Conservation (phyloP, 2,329 filamentous ascomycete genomes). For the Sporothrix protearum region DNA sequence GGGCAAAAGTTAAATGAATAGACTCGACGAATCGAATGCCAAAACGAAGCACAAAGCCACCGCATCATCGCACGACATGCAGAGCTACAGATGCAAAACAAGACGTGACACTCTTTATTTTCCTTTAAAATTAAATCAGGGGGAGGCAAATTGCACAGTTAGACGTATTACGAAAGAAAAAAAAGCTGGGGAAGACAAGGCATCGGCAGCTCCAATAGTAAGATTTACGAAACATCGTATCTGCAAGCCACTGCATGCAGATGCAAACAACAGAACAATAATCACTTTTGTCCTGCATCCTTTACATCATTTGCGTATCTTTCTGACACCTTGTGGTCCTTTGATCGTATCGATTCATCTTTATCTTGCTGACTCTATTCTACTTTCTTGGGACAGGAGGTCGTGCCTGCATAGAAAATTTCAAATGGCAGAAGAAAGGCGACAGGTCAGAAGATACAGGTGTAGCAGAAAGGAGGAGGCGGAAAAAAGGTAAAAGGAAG, state of each 20-base stretch:
- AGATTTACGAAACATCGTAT: background rate
- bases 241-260: background rate
- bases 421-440: background rate
- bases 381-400: background rate
- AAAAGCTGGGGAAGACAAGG: background rate
- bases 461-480: background rate
- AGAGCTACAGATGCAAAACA: background rate
- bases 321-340: too few relatives aligned
- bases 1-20: background rate
- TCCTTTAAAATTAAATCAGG: background rate
- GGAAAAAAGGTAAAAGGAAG: background rate
- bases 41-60: background rate
- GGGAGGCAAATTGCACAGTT: background rate
- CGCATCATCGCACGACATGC: background rate
- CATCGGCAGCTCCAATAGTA: background rate
- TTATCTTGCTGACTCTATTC: background rate
- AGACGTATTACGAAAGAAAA: constrained; percentile 1
- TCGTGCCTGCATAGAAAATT: background rate
- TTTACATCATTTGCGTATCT: background rate
- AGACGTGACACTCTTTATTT: background rate
- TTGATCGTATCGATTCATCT: background rate
- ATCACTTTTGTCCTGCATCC: background rate
- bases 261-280: background rate
- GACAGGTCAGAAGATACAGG: background rate
- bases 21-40: background rate